Conservation (phyloP, 306 rosid species). For the Cicer chorassanicum region DNA sequence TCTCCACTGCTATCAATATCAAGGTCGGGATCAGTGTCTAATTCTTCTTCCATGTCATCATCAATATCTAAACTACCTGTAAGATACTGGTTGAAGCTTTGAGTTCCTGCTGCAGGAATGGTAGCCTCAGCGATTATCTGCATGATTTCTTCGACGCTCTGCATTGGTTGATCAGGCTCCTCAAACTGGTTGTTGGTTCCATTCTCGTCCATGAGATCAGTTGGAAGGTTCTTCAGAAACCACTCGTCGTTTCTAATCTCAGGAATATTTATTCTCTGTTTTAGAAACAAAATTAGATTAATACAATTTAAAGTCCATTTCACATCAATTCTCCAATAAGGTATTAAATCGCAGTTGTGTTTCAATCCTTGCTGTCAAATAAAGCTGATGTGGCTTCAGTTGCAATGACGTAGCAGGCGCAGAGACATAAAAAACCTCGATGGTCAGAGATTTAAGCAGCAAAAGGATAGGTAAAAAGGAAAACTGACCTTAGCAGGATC, state of each 20-base stretch:
- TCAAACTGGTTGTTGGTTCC: constrained; percentile 60
- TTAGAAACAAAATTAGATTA: constrained; percentile 25
- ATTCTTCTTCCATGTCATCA: constrained; percentile 90
- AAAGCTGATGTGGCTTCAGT: neutral
- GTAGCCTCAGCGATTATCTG: constrained; percentile 86
- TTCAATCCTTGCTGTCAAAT: neutral
- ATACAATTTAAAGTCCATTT: too few relatives aligned
- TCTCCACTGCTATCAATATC: constrained; percentile 95
- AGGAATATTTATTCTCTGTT: constrained; percentile 87
- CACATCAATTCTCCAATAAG: too few relatives aligned
- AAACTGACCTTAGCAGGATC: constrained; percentile 78
- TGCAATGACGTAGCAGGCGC: neutral
- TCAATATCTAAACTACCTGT: constrained; percentile 87
- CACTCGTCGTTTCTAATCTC: constrained; percentile 91
- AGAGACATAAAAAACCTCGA: neutral
- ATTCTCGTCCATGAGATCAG: constrained; percentile 76
- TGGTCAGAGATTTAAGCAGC: neutral
- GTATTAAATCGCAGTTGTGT: neutral
- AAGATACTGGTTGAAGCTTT: constrained; percentile 68
- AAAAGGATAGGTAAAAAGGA: neutral
- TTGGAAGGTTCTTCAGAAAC: constrained; percentile 90
- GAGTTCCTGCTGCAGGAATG: constrained; percentile 78
- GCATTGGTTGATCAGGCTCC: constrained; percentile 91
- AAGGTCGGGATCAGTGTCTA: constrained; percentile 81
- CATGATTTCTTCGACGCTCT: constrained; percentile 86